Base-by-base conservation (phyloP, 163 green algal species). In the Prototheca cutis region DNA sequence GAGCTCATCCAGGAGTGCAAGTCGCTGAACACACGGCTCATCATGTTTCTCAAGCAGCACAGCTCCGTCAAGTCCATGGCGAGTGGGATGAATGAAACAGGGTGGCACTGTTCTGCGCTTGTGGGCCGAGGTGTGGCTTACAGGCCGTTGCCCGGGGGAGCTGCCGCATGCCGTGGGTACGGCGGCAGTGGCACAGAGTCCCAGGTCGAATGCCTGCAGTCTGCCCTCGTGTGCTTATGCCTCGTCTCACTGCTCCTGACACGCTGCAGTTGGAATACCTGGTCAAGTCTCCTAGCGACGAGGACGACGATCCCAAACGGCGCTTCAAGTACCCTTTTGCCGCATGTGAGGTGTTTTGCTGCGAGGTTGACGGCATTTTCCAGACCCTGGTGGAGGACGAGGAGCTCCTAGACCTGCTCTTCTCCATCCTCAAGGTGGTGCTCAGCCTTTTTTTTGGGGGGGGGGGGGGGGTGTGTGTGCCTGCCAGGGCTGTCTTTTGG, bases 1-100 rank as follows among this genome's bases (percentile, higher is more conserved):
- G 92, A 98, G 71, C 69, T 98, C 4, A 94, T 99, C 21, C 92
- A 99, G 71, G 92, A 99, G 67, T 94, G 84, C 87, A 96, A 96
- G 67, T 83, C 81, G 3, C 75, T 95, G 4, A 98, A 96, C 67
- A 76, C 69, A 0, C 77, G 90, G 17, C 81, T 98, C 1, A 82
- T 95, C 1, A 68, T 76, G 19, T 98, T 94, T 53, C 61, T 94
- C 29, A 78, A 80, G 31, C 67, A 89, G 49, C 78, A 71, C n/a
- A 71, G 80, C 29, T 85, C 80, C 3, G 82, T 98, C 10, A 72
- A 90, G 55, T 72, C 90, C 68, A 77, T 98, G 39, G 59, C 96
- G 34, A 70, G 73, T 65, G 0, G 30, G 79, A 58, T 51, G n/a
- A n/a, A n/a, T n/a, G n/a, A n/a, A n/a, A n/a, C n/a, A n/a, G n/a